Percentiles rank a stretch among this genome's conserved stretches.
phyloP scores from a whole-genome alignment of 495 filamentous ascomycete genomes.

The Tuber calosporum region DNA sequence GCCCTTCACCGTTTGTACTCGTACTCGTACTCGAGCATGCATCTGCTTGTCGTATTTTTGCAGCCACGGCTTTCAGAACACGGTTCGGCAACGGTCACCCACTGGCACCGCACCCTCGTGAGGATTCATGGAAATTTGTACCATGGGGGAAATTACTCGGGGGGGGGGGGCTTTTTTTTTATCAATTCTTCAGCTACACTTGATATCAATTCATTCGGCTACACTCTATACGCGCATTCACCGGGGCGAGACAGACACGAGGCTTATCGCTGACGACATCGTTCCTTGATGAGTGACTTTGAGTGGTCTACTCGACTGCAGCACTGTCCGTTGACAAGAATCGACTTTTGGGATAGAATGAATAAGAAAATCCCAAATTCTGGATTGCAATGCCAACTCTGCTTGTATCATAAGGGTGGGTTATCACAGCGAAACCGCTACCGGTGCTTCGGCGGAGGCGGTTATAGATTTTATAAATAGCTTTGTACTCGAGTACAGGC shows the following conservation, averaged over 20 bases:
- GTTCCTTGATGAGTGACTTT: background rate
- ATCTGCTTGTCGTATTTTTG: background rate
- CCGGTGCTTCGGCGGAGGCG: background rate
- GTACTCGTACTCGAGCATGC: too few relatives aligned
- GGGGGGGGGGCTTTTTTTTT: too few relatives aligned
- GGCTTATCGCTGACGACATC: background rate
- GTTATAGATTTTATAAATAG: background rate
- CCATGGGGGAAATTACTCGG: background rate
- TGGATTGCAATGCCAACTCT: background rate
- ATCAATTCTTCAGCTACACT: too few relatives aligned
- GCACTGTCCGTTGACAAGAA: too few relatives aligned
- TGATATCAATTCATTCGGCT: too few relatives aligned
- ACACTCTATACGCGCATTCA: too few relatives aligned
- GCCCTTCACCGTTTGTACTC: background rate
- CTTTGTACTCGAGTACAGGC: background rate
- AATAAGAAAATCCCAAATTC: background rate
- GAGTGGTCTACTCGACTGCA: too few relatives aligned
- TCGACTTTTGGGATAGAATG: background rate
- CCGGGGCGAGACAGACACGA: background rate
- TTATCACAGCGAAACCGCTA: background rate
- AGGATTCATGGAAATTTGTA: background rate
- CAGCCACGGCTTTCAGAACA: background rate
- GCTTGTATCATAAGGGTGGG: background rate
- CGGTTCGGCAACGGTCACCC: background rate
- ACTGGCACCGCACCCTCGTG: background rate